These are phyloP conservation scores for Synchytrium microbalum DNA, from an alignment of 371 early-diverging fungal genomes.

Conservation along the genomic window DNA sequence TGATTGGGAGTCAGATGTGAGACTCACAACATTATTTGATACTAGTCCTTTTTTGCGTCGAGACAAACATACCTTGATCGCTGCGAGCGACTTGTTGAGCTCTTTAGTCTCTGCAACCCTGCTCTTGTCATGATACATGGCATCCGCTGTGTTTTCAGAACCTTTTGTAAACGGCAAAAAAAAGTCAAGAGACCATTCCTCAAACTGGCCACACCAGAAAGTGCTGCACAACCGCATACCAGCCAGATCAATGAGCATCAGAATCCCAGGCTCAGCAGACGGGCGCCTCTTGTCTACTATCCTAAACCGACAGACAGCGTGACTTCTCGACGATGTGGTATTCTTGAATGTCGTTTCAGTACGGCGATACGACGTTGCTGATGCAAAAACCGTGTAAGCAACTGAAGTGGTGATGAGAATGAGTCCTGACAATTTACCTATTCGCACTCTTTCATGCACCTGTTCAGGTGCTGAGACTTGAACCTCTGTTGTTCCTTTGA, in stretches of 20 bases:
- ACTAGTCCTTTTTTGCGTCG: neutral
- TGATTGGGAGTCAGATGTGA: neutral
- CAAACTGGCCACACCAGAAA: no score
- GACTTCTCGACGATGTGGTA: constrained; percentile 31
- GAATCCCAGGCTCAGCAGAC: constrained; percentile 27
- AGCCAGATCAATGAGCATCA: constrained; percentile 39
- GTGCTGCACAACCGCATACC: no score
- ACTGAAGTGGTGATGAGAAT: neutral
- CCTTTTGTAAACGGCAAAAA: no score
- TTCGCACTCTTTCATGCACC: constrained; percentile 8
- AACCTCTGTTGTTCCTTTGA: constrained; percentile 13
- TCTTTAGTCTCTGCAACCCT: constrained; percentile 31
- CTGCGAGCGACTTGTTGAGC: constrained; percentile 36
- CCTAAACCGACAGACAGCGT: constrained; percentile 34
- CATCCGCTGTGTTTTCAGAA: constrained; percentile 29
- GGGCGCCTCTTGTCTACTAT: constrained; percentile 20
- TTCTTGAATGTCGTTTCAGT: constrained; percentile 19
- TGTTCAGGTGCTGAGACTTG: constrained; percentile 10
- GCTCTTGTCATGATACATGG: constrained; percentile 28
- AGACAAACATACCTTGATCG: constrained; percentile 40
- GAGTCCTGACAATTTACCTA: neutral
- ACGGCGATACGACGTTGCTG: constrained; percentile 9
- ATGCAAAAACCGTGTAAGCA: no score
- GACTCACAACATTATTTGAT: constrained; percentile 24
- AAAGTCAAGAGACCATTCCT: no score